These are phyloP conservation scores for Fusarium protoensiforme DNA, from an alignment of 2,329 filamentous ascomycete species.

Conservation along the genomic window DNA sequence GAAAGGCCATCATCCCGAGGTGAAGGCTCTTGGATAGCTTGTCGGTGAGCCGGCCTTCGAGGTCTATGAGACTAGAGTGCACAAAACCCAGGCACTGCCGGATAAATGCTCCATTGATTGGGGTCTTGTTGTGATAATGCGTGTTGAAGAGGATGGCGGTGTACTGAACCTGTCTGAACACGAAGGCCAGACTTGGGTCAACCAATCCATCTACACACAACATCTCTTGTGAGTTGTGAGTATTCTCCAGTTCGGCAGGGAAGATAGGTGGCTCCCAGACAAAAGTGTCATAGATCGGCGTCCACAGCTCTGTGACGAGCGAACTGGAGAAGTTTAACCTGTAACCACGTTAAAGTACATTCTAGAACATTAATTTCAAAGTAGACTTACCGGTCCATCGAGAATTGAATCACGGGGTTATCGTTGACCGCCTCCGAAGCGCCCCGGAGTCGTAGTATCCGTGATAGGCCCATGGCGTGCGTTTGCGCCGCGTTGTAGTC, in stretches of 20 bases:
- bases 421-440: neutral
- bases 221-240: neutral
- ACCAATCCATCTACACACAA: neutral
- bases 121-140: neutral
- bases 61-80: neutral
- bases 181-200: neutral
- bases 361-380: neutral
- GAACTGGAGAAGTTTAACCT: neutral
- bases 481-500: neutral
- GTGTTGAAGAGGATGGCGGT: neutral
- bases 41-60: neutral
- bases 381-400: neutral
- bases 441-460: neutral
- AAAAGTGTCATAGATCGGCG: neutral
- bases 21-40: neutral
- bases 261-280: neutral
- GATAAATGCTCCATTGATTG: neutral
- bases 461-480: neutral
- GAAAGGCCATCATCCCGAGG: neutral
- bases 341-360: neutral
- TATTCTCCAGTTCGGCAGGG: neutral
- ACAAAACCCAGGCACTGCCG: neutral
- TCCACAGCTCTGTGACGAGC: neutral
- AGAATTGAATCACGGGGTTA: neutral
- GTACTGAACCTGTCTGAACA: neutral